Evolutionary conservation across 192 early-diverging fungal species (phyloP).

Genomic region (Podila horticola): DNA sequence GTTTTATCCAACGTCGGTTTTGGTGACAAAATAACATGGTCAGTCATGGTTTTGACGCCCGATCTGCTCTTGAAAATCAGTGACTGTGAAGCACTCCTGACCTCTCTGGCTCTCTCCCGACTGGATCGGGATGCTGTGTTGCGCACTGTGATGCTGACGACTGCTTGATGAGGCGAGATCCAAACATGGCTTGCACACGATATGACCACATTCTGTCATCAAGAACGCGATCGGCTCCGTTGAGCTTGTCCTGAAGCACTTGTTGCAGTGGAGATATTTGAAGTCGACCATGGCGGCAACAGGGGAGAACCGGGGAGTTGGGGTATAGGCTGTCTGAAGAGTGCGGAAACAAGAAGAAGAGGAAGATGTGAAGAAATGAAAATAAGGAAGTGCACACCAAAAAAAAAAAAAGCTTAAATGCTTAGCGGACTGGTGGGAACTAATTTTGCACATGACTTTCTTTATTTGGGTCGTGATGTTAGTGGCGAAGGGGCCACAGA

Average conservation of each 20-base stretch:
- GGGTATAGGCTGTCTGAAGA: neutral
- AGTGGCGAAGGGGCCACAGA: conserved; percentile 36
- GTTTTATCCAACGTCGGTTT: neutral
- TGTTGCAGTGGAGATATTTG: conserved; percentile 41
- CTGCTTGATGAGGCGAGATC: conserved; percentile 15
- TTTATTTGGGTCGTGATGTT: neutral
- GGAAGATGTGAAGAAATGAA: neutral
- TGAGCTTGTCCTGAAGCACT: conserved; percentile 28
- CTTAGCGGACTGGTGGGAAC: neutral
- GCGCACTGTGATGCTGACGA: neutral
- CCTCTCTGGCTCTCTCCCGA: neutral
- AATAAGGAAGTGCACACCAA: neutral
- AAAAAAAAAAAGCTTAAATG: neutral
- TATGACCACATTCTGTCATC: conserved; percentile 36
- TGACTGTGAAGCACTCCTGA: neutral
- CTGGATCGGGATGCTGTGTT: neutral
- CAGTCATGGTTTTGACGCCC: neutral
- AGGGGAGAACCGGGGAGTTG: neutral
- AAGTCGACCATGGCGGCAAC: neutral
- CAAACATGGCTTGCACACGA: conserved; percentile 29
- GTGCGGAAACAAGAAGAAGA: too few relatives aligned
- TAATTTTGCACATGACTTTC: neutral
- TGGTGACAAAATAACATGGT: conserved; percentile 4
- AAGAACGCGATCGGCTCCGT: neutral
- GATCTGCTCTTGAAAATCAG: neutral